Evolutionary conservation across 371 early-diverging fungal genomes (phyloP), one percentile per base, ranked within the genome.

Genomic region (Syncephalastrum sp.): DNA sequence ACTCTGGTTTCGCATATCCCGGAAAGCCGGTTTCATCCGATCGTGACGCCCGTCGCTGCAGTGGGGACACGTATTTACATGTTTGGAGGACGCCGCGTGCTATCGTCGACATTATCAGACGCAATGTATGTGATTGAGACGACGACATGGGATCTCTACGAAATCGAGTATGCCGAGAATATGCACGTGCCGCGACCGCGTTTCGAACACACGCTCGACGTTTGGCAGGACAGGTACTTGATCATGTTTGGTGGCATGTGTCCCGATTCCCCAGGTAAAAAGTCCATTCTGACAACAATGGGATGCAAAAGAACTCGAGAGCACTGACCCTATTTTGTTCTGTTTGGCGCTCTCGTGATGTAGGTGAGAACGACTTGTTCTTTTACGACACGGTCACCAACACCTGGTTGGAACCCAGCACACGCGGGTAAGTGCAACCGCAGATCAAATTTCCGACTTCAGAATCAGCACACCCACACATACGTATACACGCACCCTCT

Each of bases 281-380:
- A n/a, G 8, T 1, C 24, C 19, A 0, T 14, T 25, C 45, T 33
- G 38, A 33, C 38, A 12, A 10, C 38, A 27, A 33, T 10, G 38
- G 8, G 3, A 8, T 8, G 8, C 7, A 16, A 52, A 5, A 42
- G 24, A 41, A 4, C 23, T 25, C 44, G 24, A 23, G 43, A 44
- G 1, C 38, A 10, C 38, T 33, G 38, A 33, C 38, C 8, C 38
- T 33, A 48, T 5, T 53, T 41, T 1, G 25, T 53, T 46, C 46
- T 12, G n/a, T 14, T 42, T 19, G 21, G 21, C 29, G 25, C 25
- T 16, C 33, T 47, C 23, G 16, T 42, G n/a, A 13, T 42, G 24
- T 48, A 67, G 68, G 68, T n/a, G 68, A 67, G 51, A 67, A 63
- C 48, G 65, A 65, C 48, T 21, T 65, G 16, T 50, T 56, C 56